phyloP scores from a whole-genome alignment of 345 rosid species.

The Sisymbrium irio region DNA sequence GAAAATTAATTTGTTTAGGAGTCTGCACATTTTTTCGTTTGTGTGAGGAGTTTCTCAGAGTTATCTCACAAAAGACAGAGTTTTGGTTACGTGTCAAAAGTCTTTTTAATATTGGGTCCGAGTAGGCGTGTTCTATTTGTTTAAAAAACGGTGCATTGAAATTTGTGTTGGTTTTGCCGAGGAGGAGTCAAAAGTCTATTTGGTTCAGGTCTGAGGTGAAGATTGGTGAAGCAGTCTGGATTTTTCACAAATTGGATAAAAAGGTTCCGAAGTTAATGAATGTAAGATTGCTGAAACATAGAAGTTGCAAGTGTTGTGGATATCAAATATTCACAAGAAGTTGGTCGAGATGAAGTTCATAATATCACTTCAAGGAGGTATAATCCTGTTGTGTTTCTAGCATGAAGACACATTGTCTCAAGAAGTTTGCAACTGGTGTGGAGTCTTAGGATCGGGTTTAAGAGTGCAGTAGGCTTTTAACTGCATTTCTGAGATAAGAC shows the following conservation, averaged over 20 bases:
- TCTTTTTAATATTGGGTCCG: conserved; percentile 6
- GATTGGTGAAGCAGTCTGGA: neutral
- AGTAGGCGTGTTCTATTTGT: conserved; percentile 2
- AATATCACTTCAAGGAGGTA: neutral
- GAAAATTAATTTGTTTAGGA: neutral
- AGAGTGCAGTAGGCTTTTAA: neutral
- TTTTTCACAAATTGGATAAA: neutral
- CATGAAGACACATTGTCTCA: neutral
- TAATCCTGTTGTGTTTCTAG: neutral
- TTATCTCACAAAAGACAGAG: neutral
- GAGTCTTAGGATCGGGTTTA: neutral
- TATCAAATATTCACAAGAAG: too few species aligned
- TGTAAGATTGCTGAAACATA: neutral
- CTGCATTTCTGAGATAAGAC: neutral
- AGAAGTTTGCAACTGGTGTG: neutral
- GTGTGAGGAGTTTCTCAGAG: neutral
- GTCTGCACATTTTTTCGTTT: neutral
- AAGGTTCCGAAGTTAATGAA: neutral
- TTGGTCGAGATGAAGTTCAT: too few species aligned
- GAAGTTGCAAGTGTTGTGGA: neutral
- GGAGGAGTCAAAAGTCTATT: neutral
- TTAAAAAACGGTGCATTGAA: neutral
- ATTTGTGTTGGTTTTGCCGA: neutral
- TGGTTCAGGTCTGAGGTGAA: neutral
- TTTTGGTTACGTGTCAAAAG: neutral